These are phyloP conservation scores for Lachancea dasiensis DNA, from an alignment of 805 yeast genomes.

Conservation along the genomic window DNA sequence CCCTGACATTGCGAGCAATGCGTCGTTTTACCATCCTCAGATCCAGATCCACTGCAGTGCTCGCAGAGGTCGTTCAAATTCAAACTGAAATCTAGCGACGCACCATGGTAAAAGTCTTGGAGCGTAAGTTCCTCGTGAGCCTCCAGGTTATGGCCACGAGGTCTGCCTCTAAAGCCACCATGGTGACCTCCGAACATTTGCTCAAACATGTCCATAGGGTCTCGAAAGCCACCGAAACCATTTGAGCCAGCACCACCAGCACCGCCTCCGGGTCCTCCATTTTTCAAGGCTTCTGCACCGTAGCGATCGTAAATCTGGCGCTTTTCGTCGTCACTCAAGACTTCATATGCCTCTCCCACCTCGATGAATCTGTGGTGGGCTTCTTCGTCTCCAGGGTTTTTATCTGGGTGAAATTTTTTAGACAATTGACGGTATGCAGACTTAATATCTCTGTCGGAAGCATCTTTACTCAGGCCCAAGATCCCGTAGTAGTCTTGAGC, in stretches of 20 bases:
- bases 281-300: conserved; percentile 70
- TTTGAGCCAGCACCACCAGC: conserved; percentile 33
- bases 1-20: conserved; percentile 71
- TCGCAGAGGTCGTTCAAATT: conserved; percentile 71
- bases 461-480: conserved; percentile 62
- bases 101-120: conserved; percentile 68
- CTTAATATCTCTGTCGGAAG: conserved; percentile 76
- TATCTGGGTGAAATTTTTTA: conserved; percentile 91
- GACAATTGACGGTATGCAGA: conserved; percentile 77
- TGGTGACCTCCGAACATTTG: conserved; percentile 34
- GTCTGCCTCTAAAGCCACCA: conserved; percentile 46
- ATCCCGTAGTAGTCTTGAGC: conserved; percentile 51
- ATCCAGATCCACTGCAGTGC: conserved; percentile 78
- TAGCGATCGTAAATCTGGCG: conserved; percentile 61
- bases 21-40: conserved; percentile 67
- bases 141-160: conserved; percentile 57
- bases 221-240: conserved; percentile 34
- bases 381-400: conserved; percentile 73
- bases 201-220: conserved; percentile 33
- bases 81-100: conserved; percentile 50
- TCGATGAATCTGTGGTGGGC: conserved; percentile 86
- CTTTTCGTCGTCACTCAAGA: conserved; percentile 66
- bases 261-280: conserved; percentile 41
- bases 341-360: conserved; percentile 90
- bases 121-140: conserved; percentile 53